phyloP scores from a whole-genome alignment of 768 basidiomycete species.

The Kwoniella shandongensis region DNA sequence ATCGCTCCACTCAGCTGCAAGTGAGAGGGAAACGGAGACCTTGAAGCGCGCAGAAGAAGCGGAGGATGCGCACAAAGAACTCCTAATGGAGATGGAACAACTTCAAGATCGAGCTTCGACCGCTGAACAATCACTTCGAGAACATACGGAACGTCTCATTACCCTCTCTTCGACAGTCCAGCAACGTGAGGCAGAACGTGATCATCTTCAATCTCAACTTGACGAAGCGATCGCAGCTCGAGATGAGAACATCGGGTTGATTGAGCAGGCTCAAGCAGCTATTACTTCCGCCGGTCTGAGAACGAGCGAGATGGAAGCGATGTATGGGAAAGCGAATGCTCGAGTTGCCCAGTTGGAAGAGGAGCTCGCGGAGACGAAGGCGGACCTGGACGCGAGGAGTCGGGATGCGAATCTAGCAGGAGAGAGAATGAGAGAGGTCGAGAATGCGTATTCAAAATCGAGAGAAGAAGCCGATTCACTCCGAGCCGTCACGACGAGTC shows the following conservation, averaged over 20 bases:
- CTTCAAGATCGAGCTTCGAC: conserved; percentile 66
- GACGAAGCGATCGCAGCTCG: conserved; percentile 69
- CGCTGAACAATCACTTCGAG: conserved; percentile 68
- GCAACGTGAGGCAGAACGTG: conserved; percentile 75
- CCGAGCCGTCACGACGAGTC: conserved; percentile 78
- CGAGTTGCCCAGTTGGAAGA: conserved; percentile 70
- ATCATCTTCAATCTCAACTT: conserved; percentile 64
- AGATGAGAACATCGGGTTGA: conserved; percentile 80
- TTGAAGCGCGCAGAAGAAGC: conserved; percentile 71
- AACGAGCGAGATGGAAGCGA: conserved; percentile 72
- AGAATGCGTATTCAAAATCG: conserved; percentile 87
- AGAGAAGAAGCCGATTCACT: conserved; percentile 90
- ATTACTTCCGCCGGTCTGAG: conserved; percentile 73
- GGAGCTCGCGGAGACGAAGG: conserved; percentile 74
- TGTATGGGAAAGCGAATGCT: conserved; percentile 69
- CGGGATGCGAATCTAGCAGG: conserved; percentile 72
- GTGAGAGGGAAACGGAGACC: conserved; percentile 73
- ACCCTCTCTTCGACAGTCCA: conserved; percentile 71
- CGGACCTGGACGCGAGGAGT: conserved; percentile 74
- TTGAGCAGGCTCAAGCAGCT: conserved; percentile 80
- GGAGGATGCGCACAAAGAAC: conserved; percentile 66
- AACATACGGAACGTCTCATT: conserved; percentile 72
- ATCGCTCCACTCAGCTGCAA: conserved; percentile 69
- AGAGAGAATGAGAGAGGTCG: conserved; percentile 70
- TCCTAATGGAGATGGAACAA: conserved; percentile 66